Base-by-base conservation (phyloP, 306 rosid species). In the Casuarina equisetifolia region DNA sequence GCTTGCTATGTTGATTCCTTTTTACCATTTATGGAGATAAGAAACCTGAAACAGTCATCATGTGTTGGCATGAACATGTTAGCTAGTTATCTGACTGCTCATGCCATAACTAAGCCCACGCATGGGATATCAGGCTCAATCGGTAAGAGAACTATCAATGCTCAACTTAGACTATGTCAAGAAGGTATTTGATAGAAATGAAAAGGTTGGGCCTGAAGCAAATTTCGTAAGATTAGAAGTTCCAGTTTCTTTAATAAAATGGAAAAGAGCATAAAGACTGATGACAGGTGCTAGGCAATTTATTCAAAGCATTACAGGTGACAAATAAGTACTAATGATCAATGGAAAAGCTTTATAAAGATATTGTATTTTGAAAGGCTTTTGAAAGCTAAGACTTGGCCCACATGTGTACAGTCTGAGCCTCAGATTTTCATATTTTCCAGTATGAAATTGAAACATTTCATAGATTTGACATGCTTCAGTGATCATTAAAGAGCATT, bases 401-500 rank as follows among this genome's bases (percentile, higher is more conserved):
- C 1, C 32, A 25, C 32, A 25, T 25, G 32, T 66, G 6, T 42
- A 17, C 35, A 40, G 6, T 32, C 1, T 66, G 50, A 66, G 8
- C 15, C 10, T 12, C 13, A 66, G 1, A 62, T 67, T 6, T 17
- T 42, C 35, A 9, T 67, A 4, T 17, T 16, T 44, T 67, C 71
- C 51, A 67, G n/a, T 4, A 1, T 40, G 45, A 42, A 44, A 42
- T 42, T 40, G 32, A 67, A 67, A 42, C 9, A 46, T 49, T 42
- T 36, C 11, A 72, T 6, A 12, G 69, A 55, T 25, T 19, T 40
- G 62, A 75, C 44, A 53, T 4, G 76, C 25, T 81, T 62, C 17
- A 46, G 69, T 64, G 38, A 77, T 16, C 19, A 66, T 64, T 78
- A 70, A 49, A 9, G 74, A 59, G 64, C 55, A 5, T 64, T 8